A percentile compares a stretch with the other conserved stretches of the same genome.
Evolutionary conservation across 768 basidiomycete species (phyloP).

Genomic region (Lentinula raphanica): DNA sequence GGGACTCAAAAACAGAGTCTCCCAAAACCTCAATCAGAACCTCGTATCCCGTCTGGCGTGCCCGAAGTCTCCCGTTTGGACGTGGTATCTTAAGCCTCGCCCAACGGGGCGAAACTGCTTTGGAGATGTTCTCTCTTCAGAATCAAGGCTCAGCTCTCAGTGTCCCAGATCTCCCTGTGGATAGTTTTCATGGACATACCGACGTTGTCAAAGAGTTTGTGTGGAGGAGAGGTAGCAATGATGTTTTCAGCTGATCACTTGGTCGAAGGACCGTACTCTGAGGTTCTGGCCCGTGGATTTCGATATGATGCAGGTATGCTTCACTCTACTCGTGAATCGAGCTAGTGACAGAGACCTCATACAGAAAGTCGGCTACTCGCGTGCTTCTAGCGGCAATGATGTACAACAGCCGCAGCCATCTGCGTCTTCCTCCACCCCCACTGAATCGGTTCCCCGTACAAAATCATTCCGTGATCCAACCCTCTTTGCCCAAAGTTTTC

Average conservation of each 20-base stretch:
- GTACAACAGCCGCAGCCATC: constrained; percentile 14
- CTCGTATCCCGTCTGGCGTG: constrained; percentile 90
- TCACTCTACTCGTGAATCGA: neutral
- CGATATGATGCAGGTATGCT: constrained; percentile 58
- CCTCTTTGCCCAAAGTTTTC: neutral
- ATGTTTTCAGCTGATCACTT: constrained; percentile 60
- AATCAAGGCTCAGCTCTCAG: constrained; percentile 15
- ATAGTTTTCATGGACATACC: constrained; percentile 80
- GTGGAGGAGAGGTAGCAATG: constrained; percentile 66
- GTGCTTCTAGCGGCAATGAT: constrained; percentile 12
- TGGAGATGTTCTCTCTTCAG: constrained; percentile 73
- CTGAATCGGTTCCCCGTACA: constrained; percentile 30
- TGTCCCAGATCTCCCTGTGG: constrained; percentile 42
- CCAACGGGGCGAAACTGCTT: constrained; percentile 76
- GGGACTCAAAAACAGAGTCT: constrained; percentile 47
- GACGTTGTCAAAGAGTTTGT: constrained; percentile 98
- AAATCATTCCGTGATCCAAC: constrained; percentile 6
- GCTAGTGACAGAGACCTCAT: neutral
- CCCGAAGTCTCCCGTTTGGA: constrained; percentile 89
- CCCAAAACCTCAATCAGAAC: constrained; percentile 54
- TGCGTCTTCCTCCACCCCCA: constrained; percentile 57
- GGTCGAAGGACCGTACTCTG: constrained; percentile 87
- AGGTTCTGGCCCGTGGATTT: constrained; percentile 84
- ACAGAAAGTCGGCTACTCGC: constrained; percentile 47
- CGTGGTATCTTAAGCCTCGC: constrained; percentile 82